Evolutionary conservation across 805 yeast species (phyloP).

Genomic region (Suhomyces canberraensis): DNA sequence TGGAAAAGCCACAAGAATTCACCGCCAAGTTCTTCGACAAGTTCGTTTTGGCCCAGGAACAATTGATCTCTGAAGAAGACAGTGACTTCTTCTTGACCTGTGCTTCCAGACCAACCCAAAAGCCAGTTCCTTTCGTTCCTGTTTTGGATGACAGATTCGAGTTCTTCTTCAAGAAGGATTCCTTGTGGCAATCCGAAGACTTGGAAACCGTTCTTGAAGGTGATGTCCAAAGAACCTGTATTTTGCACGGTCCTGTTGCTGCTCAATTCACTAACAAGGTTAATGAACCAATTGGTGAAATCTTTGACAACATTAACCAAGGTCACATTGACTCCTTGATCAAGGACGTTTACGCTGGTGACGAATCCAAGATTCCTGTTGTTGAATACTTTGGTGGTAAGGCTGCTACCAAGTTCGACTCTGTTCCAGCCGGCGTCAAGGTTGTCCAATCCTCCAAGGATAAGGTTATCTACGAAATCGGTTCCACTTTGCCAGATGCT

Average conservation of each 20-base stretch:
- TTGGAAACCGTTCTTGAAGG: constrained; percentile 92
- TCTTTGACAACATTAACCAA: constrained; percentile 82
- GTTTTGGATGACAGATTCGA: constrained; percentile 92
- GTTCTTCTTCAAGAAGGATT: constrained; percentile 96
- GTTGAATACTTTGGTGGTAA: constrained; percentile 87
- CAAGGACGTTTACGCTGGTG: constrained; percentile 67
- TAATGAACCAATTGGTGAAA: constrained; percentile 89
- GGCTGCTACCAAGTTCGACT: constrained; percentile 27
- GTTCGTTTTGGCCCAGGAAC: constrained; percentile 73
- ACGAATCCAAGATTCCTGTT: constrained; percentile 71
- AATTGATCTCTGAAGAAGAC: constrained; percentile 92
- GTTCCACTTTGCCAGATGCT: constrained; percentile 29
- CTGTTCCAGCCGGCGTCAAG: constrained; percentile 34
- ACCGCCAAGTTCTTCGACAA: constrained; percentile 58
- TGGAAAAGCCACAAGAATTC: constrained; percentile 59
- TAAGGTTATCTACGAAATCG: constrained; percentile 38
- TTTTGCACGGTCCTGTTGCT: constrained; percentile 97
- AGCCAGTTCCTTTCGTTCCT: constrained; percentile 98
- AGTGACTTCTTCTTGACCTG: constrained; percentile 84
- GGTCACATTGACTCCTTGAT: constrained; percentile 78
- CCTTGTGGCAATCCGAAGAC: constrained; percentile 98
- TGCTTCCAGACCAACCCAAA: constrained; percentile 81
- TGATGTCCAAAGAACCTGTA: constrained; percentile 99
- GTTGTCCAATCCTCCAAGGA: constrained; percentile 21
- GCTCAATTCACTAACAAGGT: constrained; percentile 85